Evolutionary conservation across 2,329 filamentous ascomycete species (phyloP), one percentile per base, ranked within the genome.

Genomic region (Ustulina deusta): DNA sequence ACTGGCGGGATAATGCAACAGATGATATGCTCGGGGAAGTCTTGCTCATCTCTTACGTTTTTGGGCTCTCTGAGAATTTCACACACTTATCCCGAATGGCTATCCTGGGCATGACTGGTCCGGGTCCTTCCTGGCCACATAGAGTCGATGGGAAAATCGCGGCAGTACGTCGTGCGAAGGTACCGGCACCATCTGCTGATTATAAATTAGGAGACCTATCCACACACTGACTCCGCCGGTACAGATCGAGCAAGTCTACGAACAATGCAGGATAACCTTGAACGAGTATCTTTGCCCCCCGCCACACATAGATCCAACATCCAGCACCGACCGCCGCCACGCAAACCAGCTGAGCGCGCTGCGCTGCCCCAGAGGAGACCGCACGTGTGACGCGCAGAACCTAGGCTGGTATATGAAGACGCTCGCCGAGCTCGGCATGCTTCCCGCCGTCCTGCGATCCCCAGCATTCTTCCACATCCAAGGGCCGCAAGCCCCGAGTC

Each of bases 361-460:
- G 2, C 80, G 85, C 38, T 87, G 85, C 63, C 83, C 84, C 17
- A 84, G 80, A 64, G 83, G 83, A 0, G 84, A 81, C 61, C 84
- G 83, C 61, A 77, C 78, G 72, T 87, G 85, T 62, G 86, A 87
- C 68, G 84, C 85, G 0, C 81, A 81, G 0, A 86, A 85, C 61
- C 77, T 87, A 0, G 85, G 85, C 2, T 87, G 84, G 84, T 72
- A 86, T 38, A 84, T 87, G 81, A 78, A 86, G n/a, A 76, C 82
- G 0, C 84, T 83, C 61, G 82, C 83, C 58, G 83, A 86, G 69
- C 76, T 86, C 60, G 79, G 80, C 48, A 75, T 86, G 0, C 71
- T 86, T 73, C 76, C 78, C 1, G 75, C 77, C 0, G 56, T 74
- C 29, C 25, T 61, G 10, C 70, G 73, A 0, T 60, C 79, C 6